These are phyloP conservation scores for Trametes hirsuta DNA, from an alignment of 1,284 basidiomycete genomes.

Conservation along the genomic window DNA sequence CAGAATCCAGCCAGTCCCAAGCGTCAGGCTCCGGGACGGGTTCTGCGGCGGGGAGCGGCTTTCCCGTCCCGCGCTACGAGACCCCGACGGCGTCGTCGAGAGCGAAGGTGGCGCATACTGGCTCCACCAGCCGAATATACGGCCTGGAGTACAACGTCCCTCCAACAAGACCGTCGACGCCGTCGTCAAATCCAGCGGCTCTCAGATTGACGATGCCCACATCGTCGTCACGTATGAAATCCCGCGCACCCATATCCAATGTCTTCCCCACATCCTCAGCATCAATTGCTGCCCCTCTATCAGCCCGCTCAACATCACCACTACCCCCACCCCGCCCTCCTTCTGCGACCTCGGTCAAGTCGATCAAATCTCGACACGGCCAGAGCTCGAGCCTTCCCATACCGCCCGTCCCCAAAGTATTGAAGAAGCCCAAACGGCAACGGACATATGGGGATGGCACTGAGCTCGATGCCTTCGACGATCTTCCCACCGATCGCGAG, in stretches of 20 bases:
- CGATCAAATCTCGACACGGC: conserved; percentile 40
- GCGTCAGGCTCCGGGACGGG: conserved; percentile 55
- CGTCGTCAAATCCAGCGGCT: conserved; percentile 72
- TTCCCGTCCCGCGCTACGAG: conserved; percentile 58
- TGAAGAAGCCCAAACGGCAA: conserved; percentile 74
- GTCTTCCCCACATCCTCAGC: conserved; percentile 60
- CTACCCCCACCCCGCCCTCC: conserved; percentile 58
- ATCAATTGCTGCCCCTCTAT: conserved; percentile 30
- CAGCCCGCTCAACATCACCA: conserved; percentile 56
- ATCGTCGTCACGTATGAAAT: conserved; percentile 64
- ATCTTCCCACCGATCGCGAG: conserved; percentile 85
- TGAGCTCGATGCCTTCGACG: conserved; percentile 90
- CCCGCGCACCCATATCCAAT: conserved; percentile 71
- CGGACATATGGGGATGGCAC: conserved; percentile 89
- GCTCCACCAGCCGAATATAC: conserved; percentile 56
- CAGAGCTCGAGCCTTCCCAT: conserved; percentile 38
- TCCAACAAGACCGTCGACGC: conserved; percentile 76
- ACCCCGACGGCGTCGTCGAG: conserved; percentile 78
- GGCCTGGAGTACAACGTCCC: conserved; percentile 68
- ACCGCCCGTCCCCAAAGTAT: conserved; percentile 61
- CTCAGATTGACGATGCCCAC: conserved; percentile 88
- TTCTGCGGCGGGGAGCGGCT: conserved; percentile 36
- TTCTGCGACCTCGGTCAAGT: conserved; percentile 39
- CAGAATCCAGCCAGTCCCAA: conserved; percentile 60
- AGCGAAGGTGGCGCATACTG: conserved; percentile 66